These are phyloP conservation scores for Dendrobium catenatum DNA, from an alignment of 106 monocot genomes.

Conservation along the genomic window DNA sequence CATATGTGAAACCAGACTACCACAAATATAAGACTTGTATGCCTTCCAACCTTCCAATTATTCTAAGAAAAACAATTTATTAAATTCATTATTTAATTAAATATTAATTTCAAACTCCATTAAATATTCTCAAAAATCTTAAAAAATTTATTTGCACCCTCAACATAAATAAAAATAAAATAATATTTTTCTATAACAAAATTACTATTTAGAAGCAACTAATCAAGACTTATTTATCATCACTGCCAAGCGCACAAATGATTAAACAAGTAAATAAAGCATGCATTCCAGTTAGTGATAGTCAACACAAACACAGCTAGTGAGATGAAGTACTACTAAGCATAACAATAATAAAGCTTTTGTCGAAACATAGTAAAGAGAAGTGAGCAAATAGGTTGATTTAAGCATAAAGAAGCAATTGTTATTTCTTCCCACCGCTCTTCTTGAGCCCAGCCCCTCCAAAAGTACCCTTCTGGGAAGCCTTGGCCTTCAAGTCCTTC, in stretches of 20 bases:
- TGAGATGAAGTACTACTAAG: not conserved
- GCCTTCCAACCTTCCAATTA: too few relatives aligned
- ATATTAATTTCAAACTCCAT: too few relatives aligned
- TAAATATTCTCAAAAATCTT: too few relatives aligned
- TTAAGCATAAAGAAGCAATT: not conserved
- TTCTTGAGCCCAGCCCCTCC: constrained; percentile 63
- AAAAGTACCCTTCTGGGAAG: constrained; percentile 47
- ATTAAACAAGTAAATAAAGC: not conserved
- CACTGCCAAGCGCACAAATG: not conserved
- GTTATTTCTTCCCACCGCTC: constrained; percentile 51
- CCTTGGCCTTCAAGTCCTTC: constrained; percentile 61
- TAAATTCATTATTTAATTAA: too few relatives aligned
- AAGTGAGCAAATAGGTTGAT: not conserved
- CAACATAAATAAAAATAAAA: too few relatives aligned
- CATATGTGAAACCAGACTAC: too few relatives aligned
- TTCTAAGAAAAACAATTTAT: too few relatives aligned
- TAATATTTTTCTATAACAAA: too few relatives aligned
- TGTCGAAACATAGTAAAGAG: not conserved
- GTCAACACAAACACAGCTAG: not conserved
- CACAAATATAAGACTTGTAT: too few relatives aligned
- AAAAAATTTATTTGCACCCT: too few relatives aligned
- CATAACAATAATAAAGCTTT: not conserved
- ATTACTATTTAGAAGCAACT: too few relatives aligned
- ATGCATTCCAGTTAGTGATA: not conserved
- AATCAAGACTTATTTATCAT: too few relatives aligned